These are phyloP conservation scores for Apiotrichum gamsii DNA, from an alignment of 1,284 basidiomycete species.

Conservation along the genomic window DNA sequence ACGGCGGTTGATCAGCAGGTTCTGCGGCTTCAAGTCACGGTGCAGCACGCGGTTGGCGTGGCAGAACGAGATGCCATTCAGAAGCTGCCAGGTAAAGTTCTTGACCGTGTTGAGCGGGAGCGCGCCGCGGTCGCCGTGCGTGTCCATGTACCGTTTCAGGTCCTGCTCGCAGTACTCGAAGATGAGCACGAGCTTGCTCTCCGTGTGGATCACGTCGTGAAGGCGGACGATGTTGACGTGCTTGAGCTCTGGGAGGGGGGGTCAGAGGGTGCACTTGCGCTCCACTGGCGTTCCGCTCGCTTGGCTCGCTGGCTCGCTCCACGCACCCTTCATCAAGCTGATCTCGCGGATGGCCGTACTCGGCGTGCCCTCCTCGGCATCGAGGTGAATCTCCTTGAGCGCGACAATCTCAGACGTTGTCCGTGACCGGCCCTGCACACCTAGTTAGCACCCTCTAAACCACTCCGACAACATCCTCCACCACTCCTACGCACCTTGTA, in stretches of 20 bases:
- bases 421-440: conserved; percentile 67
- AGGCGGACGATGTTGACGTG: conserved; percentile 93
- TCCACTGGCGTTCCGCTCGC: too few species aligned
- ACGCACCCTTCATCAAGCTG: conserved; percentile 70
- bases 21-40: conserved; percentile 96
- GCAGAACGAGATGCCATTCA: conserved; percentile 78
- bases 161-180: conserved; percentile 69
- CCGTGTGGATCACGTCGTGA: conserved; percentile 93
- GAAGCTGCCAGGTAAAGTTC: conserved; percentile 49
- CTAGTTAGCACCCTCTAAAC: too few species aligned
- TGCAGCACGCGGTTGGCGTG: conserved; percentile 95
- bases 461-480: too few species aligned
- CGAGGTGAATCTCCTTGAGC: conserved; percentile 95
- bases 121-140: conserved; percentile 63
- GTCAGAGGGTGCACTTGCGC: background rate
- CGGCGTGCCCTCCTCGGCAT: conserved; percentile 96
- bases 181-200: conserved; percentile 93
- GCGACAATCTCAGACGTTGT: conserved; percentile 71
- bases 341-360: conserved; percentile 97
- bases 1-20: conserved; percentile 84
- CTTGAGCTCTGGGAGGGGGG: conserved; percentile 61
- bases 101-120: conserved; percentile 70
- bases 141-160: conserved; percentile 94
- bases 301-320: too few species aligned
- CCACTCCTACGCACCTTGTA: conserved; percentile 74